Percentiles rank a stretch among this genome's conserved stretches.
phyloP scores from a whole-genome alignment of 148 eudicot species.

The Fagopyrum tataricum region DNA sequence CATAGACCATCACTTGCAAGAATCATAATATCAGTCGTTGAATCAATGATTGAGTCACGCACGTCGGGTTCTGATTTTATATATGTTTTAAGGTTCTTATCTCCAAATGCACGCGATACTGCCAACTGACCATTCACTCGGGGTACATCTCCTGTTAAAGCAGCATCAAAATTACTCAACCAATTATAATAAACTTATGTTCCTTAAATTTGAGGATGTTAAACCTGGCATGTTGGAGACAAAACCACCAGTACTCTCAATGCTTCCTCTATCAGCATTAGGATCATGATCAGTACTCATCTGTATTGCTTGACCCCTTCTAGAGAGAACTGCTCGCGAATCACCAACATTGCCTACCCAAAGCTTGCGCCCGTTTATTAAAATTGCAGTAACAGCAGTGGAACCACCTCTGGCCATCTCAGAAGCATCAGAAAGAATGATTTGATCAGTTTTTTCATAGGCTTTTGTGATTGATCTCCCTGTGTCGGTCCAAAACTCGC shows the following conservation, averaged over 20 bases:
- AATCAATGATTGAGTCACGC: constrained; percentile 24
- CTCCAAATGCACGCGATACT: constrained; percentile 78
- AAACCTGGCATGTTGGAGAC: constrained; percentile 60
- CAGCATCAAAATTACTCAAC: neutral
- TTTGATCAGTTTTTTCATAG: constrained; percentile 48
- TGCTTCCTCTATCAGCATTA: constrained; percentile 32
- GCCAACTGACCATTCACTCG: constrained; percentile 75
- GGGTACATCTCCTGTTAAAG: constrained; percentile 54
- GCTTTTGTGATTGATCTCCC: constrained; percentile 43
- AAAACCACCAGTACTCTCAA: constrained; percentile 56
- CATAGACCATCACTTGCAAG: constrained; percentile 79
- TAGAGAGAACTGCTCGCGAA: constrained; percentile 49
- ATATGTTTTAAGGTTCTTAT: constrained; percentile 62
- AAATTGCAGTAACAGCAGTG: constrained; percentile 59
- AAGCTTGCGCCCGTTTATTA: constrained; percentile 43
- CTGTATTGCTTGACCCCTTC: constrained; percentile 42
- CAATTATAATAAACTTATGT: too few relatives aligned
- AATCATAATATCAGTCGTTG: constrained; percentile 38
- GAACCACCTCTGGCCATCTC: constrained; percentile 52
- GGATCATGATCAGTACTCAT: constrained; percentile 62
- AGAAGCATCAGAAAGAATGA: constrained; percentile 35
- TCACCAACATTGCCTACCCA: constrained; percentile 59
- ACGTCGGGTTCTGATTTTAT: constrained; percentile 64
- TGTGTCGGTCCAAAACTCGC: constrained; percentile 55
- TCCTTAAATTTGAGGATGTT: neutral